Percentiles rank a stretch among this genome's conserved stretches.
These are phyloP conservation scores for Fraxinus anomala DNA, from an alignment of 257 asterid species.

Conservation along the genomic window DNA sequence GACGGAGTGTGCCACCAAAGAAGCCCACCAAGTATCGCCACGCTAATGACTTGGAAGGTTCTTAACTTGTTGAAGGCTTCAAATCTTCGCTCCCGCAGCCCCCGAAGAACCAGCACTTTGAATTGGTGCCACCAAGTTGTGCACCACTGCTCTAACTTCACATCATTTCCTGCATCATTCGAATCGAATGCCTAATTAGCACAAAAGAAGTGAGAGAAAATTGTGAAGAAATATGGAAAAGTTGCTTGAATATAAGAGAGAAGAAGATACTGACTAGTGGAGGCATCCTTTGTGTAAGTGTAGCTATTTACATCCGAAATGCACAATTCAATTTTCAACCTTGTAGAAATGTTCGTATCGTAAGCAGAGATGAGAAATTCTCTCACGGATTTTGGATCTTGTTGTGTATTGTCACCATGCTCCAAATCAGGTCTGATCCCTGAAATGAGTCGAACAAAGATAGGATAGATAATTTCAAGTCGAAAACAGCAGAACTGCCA, in stretches of 20 bases:
- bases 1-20: conserved; percentile 97
- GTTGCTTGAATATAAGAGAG: conserved; percentile 3
- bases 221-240: background rate
- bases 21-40: conserved; percentile 89
- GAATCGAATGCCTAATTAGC: conserved; percentile 6
- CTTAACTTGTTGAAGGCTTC: conserved; percentile 85
- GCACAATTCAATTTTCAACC: conserved; percentile 75
- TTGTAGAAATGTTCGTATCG: conserved; percentile 73
- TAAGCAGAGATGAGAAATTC: conserved; percentile 74
- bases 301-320: conserved; percentile 53
- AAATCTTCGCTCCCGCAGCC: conserved; percentile 77
- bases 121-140: conserved; percentile 91
- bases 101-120: conserved; percentile 74
- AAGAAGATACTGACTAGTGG: conserved; percentile 51
- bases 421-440: conserved; percentile 77
- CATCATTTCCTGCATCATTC: conserved; percentile 47
- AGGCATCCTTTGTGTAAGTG: conserved; percentile 47
- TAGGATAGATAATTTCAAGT: background rate
- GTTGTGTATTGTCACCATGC: conserved; percentile 46
- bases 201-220: conserved; percentile 5
- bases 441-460: conserved; percentile 31
- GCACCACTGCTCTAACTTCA: conserved; percentile 74
- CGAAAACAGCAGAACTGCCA: background rate
- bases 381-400: conserved; percentile 57
- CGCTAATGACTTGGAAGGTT: conserved; percentile 91